Evolutionary conservation across 1,139 yeast genomes (phyloP), one percentile per base, ranked within the genome.

Genomic region (Geotrichum aggregatum): DNA sequence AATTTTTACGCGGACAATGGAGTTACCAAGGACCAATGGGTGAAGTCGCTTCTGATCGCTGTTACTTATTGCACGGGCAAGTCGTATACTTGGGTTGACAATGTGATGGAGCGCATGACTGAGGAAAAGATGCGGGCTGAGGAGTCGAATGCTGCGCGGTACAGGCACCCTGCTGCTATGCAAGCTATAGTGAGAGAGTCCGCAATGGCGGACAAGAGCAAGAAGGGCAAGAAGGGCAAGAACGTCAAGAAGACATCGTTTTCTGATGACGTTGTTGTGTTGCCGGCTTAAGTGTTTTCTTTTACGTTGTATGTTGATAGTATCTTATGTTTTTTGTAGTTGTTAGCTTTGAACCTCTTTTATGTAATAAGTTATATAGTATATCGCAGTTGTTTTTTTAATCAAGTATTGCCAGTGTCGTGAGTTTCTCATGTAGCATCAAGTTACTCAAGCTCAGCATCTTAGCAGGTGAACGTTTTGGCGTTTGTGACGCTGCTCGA

Each of bases 1-100:
- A 82, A 78, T 58, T 83, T 84, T 63, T 81, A 82, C 1, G 87
- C 88, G 11, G 83, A 83, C 44, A 78, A 77, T 56, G 71, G 69
- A 44, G 71, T 64, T 24, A 84, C 79, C 54, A 79, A 77, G 67
- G 64, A 63, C 34, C 68, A 68, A 54, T 84, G 91, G 91, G 72
- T 82, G 49, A 61, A 67, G n/a, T 63, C 63, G 3, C 61, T 71
- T 38, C 44, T 58, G 4, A 54, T 61, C 41, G 61, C 65, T 8
- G 53, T 64, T 50, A 63, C 62, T 5, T 61, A 61, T 52, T 57
- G 66, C 50, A 56, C 64, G 1, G 70, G 69, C 11, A 58, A 59
- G 51, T 57, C 58, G 26, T 59, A 61, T 16, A 48, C 62, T 1
- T 68, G 72, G 72, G 61, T 66, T 3, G 72, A 68, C 46, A 54